Evolutionary conservation across 371 early-diverging fungal species (phyloP).

Genomic region (Gilbertella persicaria): DNA sequence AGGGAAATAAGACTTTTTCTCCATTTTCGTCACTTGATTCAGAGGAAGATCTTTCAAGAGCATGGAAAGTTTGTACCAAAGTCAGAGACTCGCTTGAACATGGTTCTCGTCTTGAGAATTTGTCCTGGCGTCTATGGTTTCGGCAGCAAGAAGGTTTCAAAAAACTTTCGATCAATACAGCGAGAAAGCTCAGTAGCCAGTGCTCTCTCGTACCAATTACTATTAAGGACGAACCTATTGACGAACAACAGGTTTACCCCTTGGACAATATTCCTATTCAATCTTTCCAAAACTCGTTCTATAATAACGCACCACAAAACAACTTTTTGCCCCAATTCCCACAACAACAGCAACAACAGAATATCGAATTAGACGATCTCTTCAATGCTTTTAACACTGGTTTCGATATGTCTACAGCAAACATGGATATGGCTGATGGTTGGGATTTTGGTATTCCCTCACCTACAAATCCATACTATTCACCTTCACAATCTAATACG

Average conservation of each 20-base stretch:
- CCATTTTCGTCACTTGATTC: slow-evolving; percentile 71
- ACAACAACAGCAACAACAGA: neutral
- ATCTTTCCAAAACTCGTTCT: neutral
- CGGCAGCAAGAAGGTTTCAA: slow-evolving; percentile 41
- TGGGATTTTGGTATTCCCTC: slow-evolving; percentile 32
- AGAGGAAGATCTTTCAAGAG: slow-evolving; percentile 72
- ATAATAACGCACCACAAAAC: slow-evolving; percentile 2
- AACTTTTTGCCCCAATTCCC: slow-evolving; percentile 17
- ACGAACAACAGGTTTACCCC: neutral
- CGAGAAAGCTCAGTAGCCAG: slow-evolving; percentile 38
- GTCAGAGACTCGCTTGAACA: slow-evolving; percentile 87
- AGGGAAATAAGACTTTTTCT: slow-evolving; percentile 74
- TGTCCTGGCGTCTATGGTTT: slow-evolving; percentile 89
- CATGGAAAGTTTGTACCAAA: slow-evolving; percentile 87
- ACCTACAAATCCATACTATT: slow-evolving; percentile 26
- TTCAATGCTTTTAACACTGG: slow-evolving; percentile 15
- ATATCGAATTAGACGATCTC: slow-evolving; percentile 25
- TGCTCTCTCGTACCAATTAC: slow-evolving; percentile 10
- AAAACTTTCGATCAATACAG: slow-evolving; percentile 38
- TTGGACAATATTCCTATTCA: no score
- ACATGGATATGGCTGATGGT: slow-evolving; percentile 22
- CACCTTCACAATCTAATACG: slow-evolving; percentile 8
- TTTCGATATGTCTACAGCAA: neutral
- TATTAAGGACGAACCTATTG: neutral
- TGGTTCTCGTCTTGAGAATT: slow-evolving; percentile 85